Evolutionary conservation across 148 eudicot species (phyloP).

Genomic region (Hydrangea macrophylla): DNA sequence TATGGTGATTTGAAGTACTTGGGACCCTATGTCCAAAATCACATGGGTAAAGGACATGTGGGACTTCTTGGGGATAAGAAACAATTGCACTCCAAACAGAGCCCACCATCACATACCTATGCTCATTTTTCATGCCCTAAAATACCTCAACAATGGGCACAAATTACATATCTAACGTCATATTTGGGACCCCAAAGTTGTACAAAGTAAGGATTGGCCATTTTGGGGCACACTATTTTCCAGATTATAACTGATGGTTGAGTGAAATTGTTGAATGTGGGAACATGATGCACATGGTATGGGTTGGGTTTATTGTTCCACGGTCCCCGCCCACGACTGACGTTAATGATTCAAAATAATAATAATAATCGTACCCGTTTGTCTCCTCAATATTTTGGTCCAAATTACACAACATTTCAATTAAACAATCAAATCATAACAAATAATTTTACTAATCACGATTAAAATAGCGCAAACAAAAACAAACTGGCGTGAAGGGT

Average conservation of each 20-base stretch:
- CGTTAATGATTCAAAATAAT: too few relatives aligned
- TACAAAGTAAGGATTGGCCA: background rate
- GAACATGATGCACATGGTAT: background rate
- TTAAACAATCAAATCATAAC: too few relatives aligned
- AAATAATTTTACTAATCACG: too few relatives aligned
- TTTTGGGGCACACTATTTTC: background rate
- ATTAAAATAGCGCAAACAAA: too few relatives aligned
- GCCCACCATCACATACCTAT: background rate
- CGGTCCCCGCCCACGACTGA: background rate
- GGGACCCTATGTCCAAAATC: background rate
- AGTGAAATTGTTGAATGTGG: background rate
- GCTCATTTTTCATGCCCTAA: background rate
- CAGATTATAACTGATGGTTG: background rate
- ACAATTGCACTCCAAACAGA: background rate
- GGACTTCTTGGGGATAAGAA: background rate
- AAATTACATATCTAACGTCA: background rate
- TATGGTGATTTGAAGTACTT: background rate
- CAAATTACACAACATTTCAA: too few relatives aligned
- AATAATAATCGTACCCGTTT: background rate
- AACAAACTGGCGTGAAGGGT: too few relatives aligned
- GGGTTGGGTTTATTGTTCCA: background rate
- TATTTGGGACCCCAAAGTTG: background rate
- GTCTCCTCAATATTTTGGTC: background rate
- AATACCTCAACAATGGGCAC: background rate
- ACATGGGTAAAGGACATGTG: background rate